Percentiles rank a stretch among this genome's conserved stretches.
Conservation (phyloP, 78 protist species). For the Dictyostelium capitatum region DNA sequence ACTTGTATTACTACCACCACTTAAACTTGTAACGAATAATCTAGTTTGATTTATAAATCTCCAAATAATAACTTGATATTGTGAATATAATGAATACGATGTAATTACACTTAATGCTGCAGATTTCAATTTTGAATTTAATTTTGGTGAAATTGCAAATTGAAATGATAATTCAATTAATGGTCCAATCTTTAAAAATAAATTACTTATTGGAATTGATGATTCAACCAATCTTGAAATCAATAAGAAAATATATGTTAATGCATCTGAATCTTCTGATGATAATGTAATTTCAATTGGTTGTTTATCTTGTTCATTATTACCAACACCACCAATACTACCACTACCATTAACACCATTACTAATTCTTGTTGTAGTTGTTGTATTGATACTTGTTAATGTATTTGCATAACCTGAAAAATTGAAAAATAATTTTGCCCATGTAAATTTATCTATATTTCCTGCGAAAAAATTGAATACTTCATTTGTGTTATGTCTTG, state of each 20-base stretch:
- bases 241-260: slow-evolving; percentile 22
- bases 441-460: slow-evolving; percentile 28
- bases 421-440: slow-evolving; percentile 37
- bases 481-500: slow-evolving; percentile 37
- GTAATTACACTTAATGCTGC: slow-evolving; percentile 35
- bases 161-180: slow-evolving; percentile 11
- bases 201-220: slow-evolving; percentile 17
- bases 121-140: slow-evolving; percentile 22
- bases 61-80: slow-evolving; percentile 32
- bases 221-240: slow-evolving; percentile 24
- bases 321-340: too few relatives aligned
- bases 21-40: slow-evolving; percentile 14
- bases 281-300: background rate
- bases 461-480: slow-evolving; percentile 58
- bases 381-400: background rate
- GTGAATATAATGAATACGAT: slow-evolving; percentile 12
- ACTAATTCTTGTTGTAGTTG: background rate
- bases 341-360: too few relatives aligned
- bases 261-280: slow-evolving; percentile 38
- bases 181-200: slow-evolving; percentile 6
- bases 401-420: slow-evolving; percentile 15
- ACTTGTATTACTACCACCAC: background rate
- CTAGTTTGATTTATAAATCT: slow-evolving; percentile 23
- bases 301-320: too few relatives aligned
- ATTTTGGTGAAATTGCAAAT: slow-evolving; percentile 6